Evolutionary conservation across 73 alveolate genomes (phyloP).

Genomic region (Tetrahymena thermophila): DNA sequence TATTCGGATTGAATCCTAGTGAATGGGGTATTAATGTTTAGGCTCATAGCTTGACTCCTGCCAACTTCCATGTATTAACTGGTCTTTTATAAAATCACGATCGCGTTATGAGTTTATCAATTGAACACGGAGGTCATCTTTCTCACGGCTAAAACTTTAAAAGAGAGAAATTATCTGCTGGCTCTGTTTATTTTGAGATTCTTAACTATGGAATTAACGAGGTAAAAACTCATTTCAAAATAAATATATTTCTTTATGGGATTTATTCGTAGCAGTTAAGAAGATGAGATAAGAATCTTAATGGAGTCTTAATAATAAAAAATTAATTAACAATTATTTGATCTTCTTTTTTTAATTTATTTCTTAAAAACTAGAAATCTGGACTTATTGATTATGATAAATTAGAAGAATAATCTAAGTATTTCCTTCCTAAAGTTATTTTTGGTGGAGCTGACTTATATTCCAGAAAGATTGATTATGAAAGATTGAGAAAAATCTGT

Average conservation of each 20-base stretch:
- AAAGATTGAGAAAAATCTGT: conserved; percentile 59
- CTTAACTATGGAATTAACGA: conserved; percentile 13
- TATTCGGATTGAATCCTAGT: conserved; percentile 47
- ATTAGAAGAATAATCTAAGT: conserved; percentile 43
- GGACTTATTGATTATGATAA: conserved; percentile 70
- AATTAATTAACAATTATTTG: background rate
- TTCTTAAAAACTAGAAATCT: conserved; percentile 19
- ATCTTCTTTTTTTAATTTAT: background rate
- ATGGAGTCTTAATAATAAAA: too few species aligned
- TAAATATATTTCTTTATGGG: too few species aligned
- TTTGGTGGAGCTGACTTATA: conserved; percentile 74
- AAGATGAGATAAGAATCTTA: too few species aligned
- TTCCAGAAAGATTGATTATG: conserved; percentile 61
- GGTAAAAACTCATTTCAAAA: background rate
- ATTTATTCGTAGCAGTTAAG: too few species aligned
- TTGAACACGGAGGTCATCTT: conserved; percentile 76
- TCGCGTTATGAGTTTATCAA: conserved; percentile 59
- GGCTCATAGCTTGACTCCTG: conserved; percentile 64
- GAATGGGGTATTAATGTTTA: conserved; percentile 75
- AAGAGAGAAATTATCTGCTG: conserved; percentile 52
- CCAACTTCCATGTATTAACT: conserved; percentile 60
- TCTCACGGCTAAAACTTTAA: conserved; percentile 65
- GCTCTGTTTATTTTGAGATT: conserved; percentile 48
- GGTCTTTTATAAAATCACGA: conserved; percentile 60
- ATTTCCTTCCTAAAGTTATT: conserved; percentile 64